These are phyloP conservation scores for Trametes meyenii DNA, from an alignment of 768 basidiomycete genomes.

Conservation along the genomic window DNA sequence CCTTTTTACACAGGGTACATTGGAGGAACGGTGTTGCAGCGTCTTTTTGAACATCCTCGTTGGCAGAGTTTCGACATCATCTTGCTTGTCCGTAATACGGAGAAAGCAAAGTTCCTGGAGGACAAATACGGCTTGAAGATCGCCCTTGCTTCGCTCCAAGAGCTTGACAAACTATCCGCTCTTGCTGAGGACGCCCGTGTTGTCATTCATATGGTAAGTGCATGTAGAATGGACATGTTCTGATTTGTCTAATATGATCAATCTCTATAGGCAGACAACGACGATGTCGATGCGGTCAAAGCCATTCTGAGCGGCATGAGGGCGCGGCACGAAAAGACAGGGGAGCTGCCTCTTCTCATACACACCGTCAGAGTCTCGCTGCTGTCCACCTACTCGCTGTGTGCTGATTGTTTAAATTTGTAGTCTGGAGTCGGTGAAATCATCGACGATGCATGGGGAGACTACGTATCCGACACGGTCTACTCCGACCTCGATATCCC, in stretches of 20 bases:
- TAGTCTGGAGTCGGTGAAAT: conserved; percentile 39
- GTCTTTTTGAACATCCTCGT: conserved; percentile 47
- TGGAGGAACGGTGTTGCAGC: conserved; percentile 53
- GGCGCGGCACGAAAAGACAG: conserved; percentile 44
- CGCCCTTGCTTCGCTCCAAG: conserved; percentile 28
- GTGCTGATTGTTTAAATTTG: not conserved
- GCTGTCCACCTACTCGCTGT: not conserved
- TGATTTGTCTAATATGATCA: too few species aligned
- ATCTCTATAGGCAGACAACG: conserved; percentile 43
- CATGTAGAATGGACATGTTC: conserved; percentile 26
- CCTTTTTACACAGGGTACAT: conserved; percentile 47
- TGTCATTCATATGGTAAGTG: conserved; percentile 48
- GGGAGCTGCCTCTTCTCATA: conserved; percentile 31
- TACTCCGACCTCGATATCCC: conserved; percentile 52
- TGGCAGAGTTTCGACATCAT: conserved; percentile 46
- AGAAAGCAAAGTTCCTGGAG: conserved; percentile 36
- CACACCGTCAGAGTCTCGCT: conserved; percentile 52
- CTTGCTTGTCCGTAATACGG: conserved; percentile 47
- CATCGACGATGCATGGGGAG: conserved; percentile 45
- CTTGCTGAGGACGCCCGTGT: conserved; percentile 48
- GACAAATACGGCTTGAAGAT: conserved; percentile 25
- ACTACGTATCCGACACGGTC: conserved; percentile 40
- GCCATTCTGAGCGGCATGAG: conserved; percentile 57
- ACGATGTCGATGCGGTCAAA: conserved; percentile 46
- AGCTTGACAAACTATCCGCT: conserved; percentile 40